phyloP scores from a whole-genome alignment of 352 stramenopile species.

The Pythium rhizo-oryzae region DNA sequence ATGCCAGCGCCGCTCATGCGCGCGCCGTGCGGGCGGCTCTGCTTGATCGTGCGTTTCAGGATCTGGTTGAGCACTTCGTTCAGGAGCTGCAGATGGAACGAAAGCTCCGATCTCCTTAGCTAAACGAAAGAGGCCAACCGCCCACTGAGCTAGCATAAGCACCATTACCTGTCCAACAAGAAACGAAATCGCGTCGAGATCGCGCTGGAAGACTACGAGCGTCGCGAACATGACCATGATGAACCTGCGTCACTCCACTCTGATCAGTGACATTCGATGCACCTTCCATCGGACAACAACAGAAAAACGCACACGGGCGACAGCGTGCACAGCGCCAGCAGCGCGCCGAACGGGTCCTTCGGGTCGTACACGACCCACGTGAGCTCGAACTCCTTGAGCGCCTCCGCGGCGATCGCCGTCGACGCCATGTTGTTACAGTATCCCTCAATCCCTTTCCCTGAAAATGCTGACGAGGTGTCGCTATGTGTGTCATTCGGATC shows the following conservation, averaged over 20 bases:
- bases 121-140: not conserved
- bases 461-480: no score
- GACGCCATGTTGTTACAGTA: not conserved
- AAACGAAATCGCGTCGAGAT: slow-evolving; percentile 74
- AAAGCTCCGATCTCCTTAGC: no score
- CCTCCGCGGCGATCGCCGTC: slow-evolving; percentile 18
- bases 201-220: slow-evolving; percentile 74
- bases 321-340: slow-evolving; percentile 77
- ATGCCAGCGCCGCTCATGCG: slow-evolving; percentile 70
- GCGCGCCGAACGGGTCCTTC: slow-evolving; percentile 57
- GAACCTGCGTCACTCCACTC: slow-evolving; percentile 46
- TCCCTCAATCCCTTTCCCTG: not conserved
- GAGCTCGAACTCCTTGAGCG: slow-evolving; percentile 76
- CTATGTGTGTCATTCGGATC: no score
- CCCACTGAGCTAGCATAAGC: not conserved
- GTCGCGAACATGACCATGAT: slow-evolving; percentile 86
- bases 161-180: slow-evolving; percentile 63
- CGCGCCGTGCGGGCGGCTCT: slow-evolving; percentile 66
- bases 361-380: slow-evolving; percentile 87
- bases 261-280: not conserved
- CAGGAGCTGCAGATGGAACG: slow-evolving; percentile 41
- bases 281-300: no score
- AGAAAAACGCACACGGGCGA: slow-evolving; percentile 65
- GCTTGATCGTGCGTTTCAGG: slow-evolving; percentile 75
- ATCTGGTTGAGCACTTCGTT: slow-evolving; percentile 81